phyloP scores from a whole-genome alignment of 2,329 filamentous ascomycete species.

The Arthrobotrys sphaeroides region DNA sequence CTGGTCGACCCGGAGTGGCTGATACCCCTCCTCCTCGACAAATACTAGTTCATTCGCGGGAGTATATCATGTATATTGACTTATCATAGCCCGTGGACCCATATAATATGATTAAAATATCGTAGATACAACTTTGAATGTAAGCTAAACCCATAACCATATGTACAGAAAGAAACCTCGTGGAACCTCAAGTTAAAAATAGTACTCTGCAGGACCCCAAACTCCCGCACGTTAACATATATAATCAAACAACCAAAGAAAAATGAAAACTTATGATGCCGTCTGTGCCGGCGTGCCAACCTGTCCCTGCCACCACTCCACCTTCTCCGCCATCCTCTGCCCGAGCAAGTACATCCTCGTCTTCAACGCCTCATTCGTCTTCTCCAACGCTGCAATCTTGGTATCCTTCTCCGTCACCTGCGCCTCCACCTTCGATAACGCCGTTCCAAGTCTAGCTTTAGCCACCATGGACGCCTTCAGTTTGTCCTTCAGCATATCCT shows the following conservation, averaged over 20 bases:
- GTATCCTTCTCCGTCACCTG: slow-evolving; percentile 9
- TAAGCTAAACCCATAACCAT: background rate
- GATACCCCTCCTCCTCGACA: no score
- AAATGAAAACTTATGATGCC: background rate
- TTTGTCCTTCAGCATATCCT: slow-evolving; percentile 19
- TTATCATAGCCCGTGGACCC: no score
- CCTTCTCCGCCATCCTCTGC: slow-evolving; percentile 49
- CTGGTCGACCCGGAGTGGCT: background rate
- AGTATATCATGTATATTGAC: no score
- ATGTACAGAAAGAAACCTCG: background rate
- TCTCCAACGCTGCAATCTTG: slow-evolving; percentile 25
- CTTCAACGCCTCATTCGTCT: slow-evolving; percentile 37
- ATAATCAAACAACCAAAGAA: background rate
- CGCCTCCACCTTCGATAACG: background rate
- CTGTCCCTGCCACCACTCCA: slow-evolving; percentile 45
- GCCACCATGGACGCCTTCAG: background rate
- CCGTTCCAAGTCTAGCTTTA: background rate
- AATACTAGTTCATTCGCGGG: no score
- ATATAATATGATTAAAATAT: no score
- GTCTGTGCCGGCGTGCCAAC: slow-evolving; percentile 13
- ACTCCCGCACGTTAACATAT: no score
- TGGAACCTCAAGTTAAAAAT: background rate
- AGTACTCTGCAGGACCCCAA: background rate
- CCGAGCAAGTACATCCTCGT: slow-evolving; percentile 46
- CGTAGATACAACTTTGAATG: background rate